Evolutionary conservation across 306 rosid genomes (phyloP).

Genomic region (Datisca glomerata): DNA sequence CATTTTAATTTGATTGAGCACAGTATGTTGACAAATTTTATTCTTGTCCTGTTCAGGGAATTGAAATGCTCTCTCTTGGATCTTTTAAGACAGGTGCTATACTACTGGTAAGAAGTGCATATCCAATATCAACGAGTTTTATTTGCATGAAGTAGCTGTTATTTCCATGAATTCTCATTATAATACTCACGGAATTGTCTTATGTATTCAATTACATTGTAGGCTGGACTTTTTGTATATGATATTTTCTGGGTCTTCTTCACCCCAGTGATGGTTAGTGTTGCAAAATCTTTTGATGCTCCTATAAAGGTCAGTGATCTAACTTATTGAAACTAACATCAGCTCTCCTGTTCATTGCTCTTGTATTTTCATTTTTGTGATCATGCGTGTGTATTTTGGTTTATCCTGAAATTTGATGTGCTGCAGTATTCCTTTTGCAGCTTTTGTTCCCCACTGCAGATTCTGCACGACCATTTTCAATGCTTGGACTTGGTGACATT

Average conservation of each 20-base stretch:
- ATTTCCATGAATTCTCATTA: not conserved
- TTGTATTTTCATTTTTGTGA: conserved; percentile 1
- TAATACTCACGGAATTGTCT: conserved; percentile 6
- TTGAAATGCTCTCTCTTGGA: conserved; percentile 99
- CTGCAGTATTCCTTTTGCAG: conserved; percentile 30
- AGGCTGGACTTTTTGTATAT: conserved; percentile 95
- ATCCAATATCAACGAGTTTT: not conserved
- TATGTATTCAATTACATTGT: conserved; percentile 16
- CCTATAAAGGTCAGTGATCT: conserved; percentile 76
- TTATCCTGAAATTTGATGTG: conserved; percentile 1
- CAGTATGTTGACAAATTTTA: conserved; percentile 2
- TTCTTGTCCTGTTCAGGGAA: conserved; percentile 54
- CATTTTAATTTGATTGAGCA: too few relatives aligned
- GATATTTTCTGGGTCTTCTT: conserved; percentile 99
- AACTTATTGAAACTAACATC: conserved; percentile 9
- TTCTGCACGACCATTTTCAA: conserved; percentile 77
- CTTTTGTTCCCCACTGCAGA: conserved; percentile 95
- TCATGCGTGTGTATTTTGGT: not conserved
- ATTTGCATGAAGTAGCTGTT: not conserved
- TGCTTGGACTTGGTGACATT: conserved; percentile 99
- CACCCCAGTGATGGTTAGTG: conserved; percentile 99
- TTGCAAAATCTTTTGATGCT: conserved; percentile 98
- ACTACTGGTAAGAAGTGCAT: conserved; percentile 58
- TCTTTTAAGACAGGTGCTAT: conserved; percentile 98
- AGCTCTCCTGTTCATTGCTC: not conserved